These are phyloP conservation scores for Hymenoscyphus scutula DNA, from an alignment of 2,329 filamentous ascomycete species.

Conservation along the genomic window DNA sequence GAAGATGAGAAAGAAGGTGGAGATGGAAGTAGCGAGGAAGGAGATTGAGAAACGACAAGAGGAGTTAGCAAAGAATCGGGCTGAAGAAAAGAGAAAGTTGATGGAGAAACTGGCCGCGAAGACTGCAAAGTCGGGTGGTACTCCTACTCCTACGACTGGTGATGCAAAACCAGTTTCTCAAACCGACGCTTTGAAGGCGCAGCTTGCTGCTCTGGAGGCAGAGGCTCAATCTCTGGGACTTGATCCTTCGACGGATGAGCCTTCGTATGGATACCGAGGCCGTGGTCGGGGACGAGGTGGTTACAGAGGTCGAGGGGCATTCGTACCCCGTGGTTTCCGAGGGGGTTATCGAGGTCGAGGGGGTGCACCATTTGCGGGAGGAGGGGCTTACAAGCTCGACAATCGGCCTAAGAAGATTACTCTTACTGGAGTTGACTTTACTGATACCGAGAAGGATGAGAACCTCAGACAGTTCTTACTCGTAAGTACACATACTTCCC, in stretches of 20 bases:
- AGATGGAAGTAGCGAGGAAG: conserved; percentile 59
- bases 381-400: conserved; percentile 63
- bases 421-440: conserved; percentile 63
- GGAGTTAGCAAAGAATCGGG: conserved; percentile 60
- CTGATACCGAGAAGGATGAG: conserved; percentile 62
- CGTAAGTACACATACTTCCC: conserved; percentile 43
- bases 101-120: conserved; percentile 61
- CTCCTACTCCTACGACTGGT: conserved; percentile 21
- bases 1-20: conserved; percentile 59
- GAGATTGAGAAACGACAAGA: conserved; percentile 65
- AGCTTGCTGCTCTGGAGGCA: conserved; percentile 69
- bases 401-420: conserved; percentile 70
- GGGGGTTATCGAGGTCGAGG: conserved; percentile 48
- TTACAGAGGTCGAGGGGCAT: conserved; percentile 40
- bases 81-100: conserved; percentile 61
- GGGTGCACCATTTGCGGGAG: conserved; percentile 34
- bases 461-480: conserved; percentile 68
- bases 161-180: conserved; percentile 41
- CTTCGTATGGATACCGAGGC: conserved; percentile 41
- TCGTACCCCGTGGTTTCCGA: conserved; percentile 39
- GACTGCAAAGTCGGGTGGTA: conserved; percentile 35
- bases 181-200: conserved; percentile 66
- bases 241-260: conserved; percentile 48
- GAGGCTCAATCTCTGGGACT: conserved; percentile 65
- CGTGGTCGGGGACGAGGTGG: conserved; percentile 41